These are phyloP conservation scores for Diaporthe sp. DNA, from an alignment of 2,329 filamentous ascomycete genomes.

Conservation along the genomic window DNA sequence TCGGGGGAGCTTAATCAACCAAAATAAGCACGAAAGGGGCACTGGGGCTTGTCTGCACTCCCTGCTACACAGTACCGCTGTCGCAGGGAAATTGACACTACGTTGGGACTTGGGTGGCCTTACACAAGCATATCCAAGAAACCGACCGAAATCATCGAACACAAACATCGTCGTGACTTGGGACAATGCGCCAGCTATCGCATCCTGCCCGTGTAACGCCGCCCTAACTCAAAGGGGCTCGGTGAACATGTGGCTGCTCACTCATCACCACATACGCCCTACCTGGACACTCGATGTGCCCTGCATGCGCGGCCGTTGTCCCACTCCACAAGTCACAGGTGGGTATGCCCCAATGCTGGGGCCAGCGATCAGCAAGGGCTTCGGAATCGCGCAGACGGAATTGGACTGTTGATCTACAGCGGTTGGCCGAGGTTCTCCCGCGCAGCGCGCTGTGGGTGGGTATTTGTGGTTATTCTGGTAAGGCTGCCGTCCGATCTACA, in stretches of 20 bases:
- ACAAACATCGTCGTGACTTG: constrained; percentile 8
- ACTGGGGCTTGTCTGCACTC: neutral
- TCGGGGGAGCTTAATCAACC: neutral
- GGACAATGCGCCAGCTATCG: constrained; percentile 23
- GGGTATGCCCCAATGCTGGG: constrained; percentile 26
- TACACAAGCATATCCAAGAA: neutral
- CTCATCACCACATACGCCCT: constrained; percentile 20
- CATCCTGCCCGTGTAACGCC: neutral
- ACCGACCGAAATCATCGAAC: constrained; percentile 14
- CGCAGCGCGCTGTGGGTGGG: constrained; percentile 6
- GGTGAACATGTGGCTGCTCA: constrained; percentile 36
- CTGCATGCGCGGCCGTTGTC: constrained; percentile 22
- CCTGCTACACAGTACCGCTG: neutral
- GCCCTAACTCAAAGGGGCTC: constrained; percentile 23
- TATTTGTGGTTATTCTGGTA: constrained; percentile 5
- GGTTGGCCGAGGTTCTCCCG: constrained; percentile 23
- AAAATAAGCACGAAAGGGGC: neutral
- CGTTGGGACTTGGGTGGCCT: neutral
- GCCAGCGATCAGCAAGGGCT: constrained; percentile 24
- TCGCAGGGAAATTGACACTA: constrained; percentile 7
- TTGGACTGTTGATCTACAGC: constrained; percentile 12
- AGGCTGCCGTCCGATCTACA: constrained; percentile 35
- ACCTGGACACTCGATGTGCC: neutral
- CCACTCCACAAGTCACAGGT: constrained; percentile 29
- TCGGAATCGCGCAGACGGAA: constrained; percentile 19